Percentiles rank a stretch among this genome's conserved stretches.
Evolutionary conservation across 176 grass and related monocot genomes (phyloP).

Genomic region (Melocanna baccifera): DNA sequence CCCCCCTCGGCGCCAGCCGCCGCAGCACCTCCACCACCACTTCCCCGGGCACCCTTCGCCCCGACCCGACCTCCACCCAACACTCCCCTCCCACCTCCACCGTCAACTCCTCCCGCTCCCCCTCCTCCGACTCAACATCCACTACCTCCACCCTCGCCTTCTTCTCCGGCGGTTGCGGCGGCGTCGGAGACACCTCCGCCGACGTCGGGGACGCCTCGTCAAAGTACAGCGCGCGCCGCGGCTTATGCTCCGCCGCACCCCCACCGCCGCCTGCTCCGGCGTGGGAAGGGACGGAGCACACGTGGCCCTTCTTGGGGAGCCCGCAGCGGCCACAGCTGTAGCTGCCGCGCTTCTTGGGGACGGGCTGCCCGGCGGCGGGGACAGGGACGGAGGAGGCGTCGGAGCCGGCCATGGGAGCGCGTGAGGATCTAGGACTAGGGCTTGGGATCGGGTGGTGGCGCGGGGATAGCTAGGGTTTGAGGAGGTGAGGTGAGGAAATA

Average conservation of each 20-base stretch:
- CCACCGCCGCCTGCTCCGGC: not conserved
- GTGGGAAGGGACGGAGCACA: slow-evolving; percentile 35
- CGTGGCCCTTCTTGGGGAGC: slow-evolving; percentile 86
- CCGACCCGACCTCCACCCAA: slow-evolving; percentile 25
- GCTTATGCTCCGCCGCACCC: slow-evolving; percentile 5
- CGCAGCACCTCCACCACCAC: slow-evolving; percentile 55
- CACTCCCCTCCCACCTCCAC: not conserved
- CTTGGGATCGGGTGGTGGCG: not conserved
- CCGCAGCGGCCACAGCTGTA: slow-evolving; percentile 94
- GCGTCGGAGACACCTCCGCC: not conserved
- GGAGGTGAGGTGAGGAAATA: slow-evolving; percentile 23
- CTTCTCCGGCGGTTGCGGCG: not conserved
- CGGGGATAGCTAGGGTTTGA: slow-evolving; percentile 14
- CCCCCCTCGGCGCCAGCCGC: slow-evolving; percentile 43
- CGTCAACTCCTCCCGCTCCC: not conserved
- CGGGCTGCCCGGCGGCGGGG: not conserved
- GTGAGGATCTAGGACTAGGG: not conserved
- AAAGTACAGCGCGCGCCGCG: slow-evolving; percentile 67
- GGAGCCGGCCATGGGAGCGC: slow-evolving; percentile 22
- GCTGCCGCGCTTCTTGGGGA: slow-evolving; percentile 61
- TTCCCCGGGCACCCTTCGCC: slow-evolving; percentile 25
- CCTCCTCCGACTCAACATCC: not conserved
- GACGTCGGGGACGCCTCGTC: slow-evolving; percentile 26
- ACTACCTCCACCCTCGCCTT: not conserved
- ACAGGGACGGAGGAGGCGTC: not conserved